Conservation (phyloP, 345 rosid species). For the Stellera chamaejasme region DNA sequence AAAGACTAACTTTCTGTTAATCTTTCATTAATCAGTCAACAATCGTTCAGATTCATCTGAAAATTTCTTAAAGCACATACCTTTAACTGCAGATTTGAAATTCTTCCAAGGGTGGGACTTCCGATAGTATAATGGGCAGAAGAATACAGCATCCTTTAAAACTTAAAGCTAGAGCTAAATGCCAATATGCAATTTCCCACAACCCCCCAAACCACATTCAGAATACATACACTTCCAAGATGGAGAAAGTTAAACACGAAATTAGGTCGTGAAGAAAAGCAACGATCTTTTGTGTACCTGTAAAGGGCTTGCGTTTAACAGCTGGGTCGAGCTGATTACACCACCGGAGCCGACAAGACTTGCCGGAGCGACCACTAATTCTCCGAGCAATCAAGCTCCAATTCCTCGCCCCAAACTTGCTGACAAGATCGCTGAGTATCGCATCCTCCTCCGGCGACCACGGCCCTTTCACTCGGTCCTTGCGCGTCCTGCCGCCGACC, state of each 20-base stretch:
- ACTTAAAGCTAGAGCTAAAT: neutral
- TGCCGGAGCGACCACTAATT: slow-evolving; percentile 74
- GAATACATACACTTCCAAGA: neutral
- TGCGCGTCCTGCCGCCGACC: slow-evolving; percentile 17
- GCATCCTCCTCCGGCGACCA: slow-evolving; percentile 64
- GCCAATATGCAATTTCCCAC: neutral
- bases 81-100: no score
- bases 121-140: no score
- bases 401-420: slow-evolving; percentile 48
- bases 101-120: no score
- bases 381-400: slow-evolving; percentile 73
- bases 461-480: slow-evolving; percentile 42
- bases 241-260: neutral
- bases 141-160: no score
- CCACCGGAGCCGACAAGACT: slow-evolving; percentile 91
- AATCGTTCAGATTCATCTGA: no score
- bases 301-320: slow-evolving; percentile 72
- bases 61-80: no score
- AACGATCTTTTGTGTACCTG: slow-evolving; percentile 31
- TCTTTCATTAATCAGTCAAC: no score
- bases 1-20: no score
- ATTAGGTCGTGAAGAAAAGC: neutral
- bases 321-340: slow-evolving; percentile 90
- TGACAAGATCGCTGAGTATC: slow-evolving; percentile 34
- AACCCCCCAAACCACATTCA: no score